phyloP scores from a whole-genome alignment of 257 asterid species.

The Cruciata laevipes region DNA sequence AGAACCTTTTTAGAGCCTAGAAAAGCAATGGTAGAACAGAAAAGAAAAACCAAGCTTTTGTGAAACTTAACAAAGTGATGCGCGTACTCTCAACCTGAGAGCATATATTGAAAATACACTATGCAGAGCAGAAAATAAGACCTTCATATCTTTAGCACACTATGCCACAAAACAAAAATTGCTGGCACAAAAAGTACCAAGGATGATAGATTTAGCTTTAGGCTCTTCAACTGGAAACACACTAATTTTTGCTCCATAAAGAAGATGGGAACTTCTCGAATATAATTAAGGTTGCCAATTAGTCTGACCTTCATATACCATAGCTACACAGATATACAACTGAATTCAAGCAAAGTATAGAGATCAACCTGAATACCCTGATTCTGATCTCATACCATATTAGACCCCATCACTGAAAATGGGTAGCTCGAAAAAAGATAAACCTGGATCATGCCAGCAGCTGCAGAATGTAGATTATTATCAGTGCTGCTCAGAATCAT shows the following conservation, averaged over 20 bases:
- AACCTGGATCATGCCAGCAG: neutral
- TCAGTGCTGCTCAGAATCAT: neutral
- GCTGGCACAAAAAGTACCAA: no score
- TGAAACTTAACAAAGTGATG: no score
- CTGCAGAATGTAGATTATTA: neutral
- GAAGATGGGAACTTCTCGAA: neutral
- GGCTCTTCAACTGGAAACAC: no score
- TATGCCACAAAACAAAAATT: no score
- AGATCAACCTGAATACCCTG: slow-evolving; percentile 86
- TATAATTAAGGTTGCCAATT: neutral
- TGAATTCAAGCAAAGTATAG: slow-evolving; percentile 14
- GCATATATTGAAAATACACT: no score
- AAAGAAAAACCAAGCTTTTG: neutral
- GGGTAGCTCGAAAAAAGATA: neutral
- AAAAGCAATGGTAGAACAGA: neutral
- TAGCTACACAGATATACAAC: neutral
- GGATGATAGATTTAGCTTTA: no score
- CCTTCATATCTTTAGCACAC: no score
- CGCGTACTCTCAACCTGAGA: no score
- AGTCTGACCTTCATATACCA: neutral
- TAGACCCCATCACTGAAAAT: slow-evolving; percentile 48
- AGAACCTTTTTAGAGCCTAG: neutral
- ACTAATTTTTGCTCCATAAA: neutral
- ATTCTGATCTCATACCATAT: slow-evolving; percentile 56
- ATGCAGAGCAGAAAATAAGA: neutral